phyloP scores from a whole-genome alignment of 495 filamentous ascomycete genomes.

The Peziza echinospora region DNA sequence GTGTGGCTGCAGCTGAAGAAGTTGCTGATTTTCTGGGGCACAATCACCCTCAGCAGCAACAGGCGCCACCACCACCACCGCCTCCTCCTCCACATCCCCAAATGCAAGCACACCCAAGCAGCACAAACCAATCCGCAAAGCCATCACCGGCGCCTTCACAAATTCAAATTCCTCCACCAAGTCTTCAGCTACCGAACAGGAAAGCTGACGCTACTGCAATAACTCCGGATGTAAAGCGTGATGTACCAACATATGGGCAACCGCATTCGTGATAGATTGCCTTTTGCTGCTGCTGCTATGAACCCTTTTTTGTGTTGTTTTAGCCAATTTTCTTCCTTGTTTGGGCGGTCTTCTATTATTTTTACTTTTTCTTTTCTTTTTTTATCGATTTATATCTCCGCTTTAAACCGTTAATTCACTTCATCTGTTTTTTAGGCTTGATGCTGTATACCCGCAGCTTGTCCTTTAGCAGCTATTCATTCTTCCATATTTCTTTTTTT shows the following conservation, averaged over 20 bases:
- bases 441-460: too few relatives aligned
- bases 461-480: too few relatives aligned
- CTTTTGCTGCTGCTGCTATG: neutral
- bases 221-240: neutral
- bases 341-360: neutral
- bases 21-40: neutral
- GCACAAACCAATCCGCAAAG: too few relatives aligned
- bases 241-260: neutral
- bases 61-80: neutral
- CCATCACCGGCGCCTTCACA: neutral
- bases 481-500: too few relatives aligned
- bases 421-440: too few relatives aligned
- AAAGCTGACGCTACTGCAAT: neutral
- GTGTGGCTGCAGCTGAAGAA: neutral
- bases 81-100: neutral
- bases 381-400: too few relatives aligned
- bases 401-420: too few relatives aligned
- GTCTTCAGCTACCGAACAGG: neutral
- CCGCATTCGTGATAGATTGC: neutral
- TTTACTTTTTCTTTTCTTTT: neutral
- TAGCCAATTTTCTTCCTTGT: neutral
- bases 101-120: too few relatives aligned
- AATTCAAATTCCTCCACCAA: neutral
- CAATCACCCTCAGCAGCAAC: neutral
- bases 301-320: neutral